Evolutionary conservation across 495 filamentous ascomycete species (phyloP), one percentile per base, ranked within the genome.

Genomic region (Filosporella fistucella): DNA sequence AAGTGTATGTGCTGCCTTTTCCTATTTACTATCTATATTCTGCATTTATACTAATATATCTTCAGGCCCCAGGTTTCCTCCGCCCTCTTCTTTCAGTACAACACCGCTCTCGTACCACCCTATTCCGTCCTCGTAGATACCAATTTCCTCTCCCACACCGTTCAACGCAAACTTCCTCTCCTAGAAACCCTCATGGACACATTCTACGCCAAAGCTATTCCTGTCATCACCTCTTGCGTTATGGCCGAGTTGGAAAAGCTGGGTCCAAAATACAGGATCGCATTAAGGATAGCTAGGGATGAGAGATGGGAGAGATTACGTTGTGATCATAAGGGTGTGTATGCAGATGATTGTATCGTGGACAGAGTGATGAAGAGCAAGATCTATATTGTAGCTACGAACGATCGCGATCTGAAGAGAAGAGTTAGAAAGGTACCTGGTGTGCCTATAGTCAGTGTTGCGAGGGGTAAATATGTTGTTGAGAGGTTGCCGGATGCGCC

Each of bases 61-160:
- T n/a, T n/a, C n/a, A n/a, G n/a, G n/a, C 78, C 85, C 10, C 85
- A 91, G 66, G 81, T 86, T 44, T 85, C 91, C 6, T 90, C 89
- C 7, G 75, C 80, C 37, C 83, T 98, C 67, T 98, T 96, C 81
- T 96, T 95, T 70, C 78, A 88, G 55, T 88, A 91, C 72, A 98
- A 98, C 68, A 86, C 86, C 37, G 86, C 89, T 22, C 80, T 98
- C 42, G 78, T 84, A 17, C 93, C 93, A 1, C 89, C 89, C n/a
- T 96, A 95, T 72, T 78, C 74, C 12, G 39, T 94, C 30, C 81
- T 94, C 35, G 75, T 85, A 52, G 89, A 95, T 68, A 95, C 91
- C 68, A 96, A 96, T 64, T 98, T 98, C 62, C 78, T 97, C 42
- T 86, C 81, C 30, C 89, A 94, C 63, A 90, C 89, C 4, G 89